These are phyloP conservation scores for Bipolaris oryzae DNA, from an alignment of 2,329 filamentous ascomycete species.

Conservation along the genomic window DNA sequence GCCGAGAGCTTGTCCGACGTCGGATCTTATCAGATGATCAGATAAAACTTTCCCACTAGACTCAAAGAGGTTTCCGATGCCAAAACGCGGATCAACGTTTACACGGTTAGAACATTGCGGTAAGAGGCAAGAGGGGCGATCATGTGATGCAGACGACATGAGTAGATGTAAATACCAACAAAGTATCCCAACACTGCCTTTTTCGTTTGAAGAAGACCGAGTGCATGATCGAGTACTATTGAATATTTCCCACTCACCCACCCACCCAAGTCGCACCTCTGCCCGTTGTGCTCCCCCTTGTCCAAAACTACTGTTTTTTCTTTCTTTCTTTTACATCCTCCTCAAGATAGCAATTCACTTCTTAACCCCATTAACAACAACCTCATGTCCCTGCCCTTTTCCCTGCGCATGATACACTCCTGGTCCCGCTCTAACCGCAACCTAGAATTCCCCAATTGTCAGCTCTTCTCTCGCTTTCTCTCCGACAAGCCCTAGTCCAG, in stretches of 20 bases:
- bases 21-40: constrained; percentile 27
- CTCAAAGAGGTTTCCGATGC: not conserved
- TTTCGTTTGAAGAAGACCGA: too few species aligned
- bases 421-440: constrained; percentile 18
- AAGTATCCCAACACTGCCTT: too few species aligned
- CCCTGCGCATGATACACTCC: constrained; percentile 3
- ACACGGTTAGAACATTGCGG: not conserved
- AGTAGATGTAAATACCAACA: not conserved
- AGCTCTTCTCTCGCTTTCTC: too few species aligned
- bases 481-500: too few species aligned
- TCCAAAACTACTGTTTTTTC: too few species aligned
- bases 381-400: not conserved
- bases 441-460: constrained; percentile 5
- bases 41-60: constrained; percentile 12
- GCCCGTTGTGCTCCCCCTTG: too few species aligned
- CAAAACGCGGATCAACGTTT: not conserved
- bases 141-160: too few species aligned
- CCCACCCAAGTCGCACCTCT: too few species aligned
- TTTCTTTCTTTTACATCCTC: too few species aligned
- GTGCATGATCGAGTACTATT: too few species aligned
- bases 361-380: constrained; percentile 19
- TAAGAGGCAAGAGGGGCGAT: not conserved
- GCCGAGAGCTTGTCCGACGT: constrained; percentile 6
- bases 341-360: not conserved
- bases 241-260: too few species aligned